Evolutionary conservation across 257 asterid species (phyloP).

Genomic region (Rhazya stricta): DNA sequence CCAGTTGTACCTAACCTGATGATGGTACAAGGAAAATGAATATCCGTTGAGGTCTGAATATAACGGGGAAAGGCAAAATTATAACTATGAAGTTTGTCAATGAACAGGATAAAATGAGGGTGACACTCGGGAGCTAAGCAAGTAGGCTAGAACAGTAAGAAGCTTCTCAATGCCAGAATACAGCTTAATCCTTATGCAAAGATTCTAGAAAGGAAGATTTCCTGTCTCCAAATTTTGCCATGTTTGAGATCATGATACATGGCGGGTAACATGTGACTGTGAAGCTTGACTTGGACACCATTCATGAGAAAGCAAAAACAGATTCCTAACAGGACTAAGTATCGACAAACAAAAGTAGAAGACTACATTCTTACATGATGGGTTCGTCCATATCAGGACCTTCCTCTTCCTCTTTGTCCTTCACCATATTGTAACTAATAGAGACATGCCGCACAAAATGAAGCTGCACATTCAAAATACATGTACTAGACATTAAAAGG

Average conservation of each 20-base stretch:
- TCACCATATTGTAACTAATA: slow-evolving; percentile 37
- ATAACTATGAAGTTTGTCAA: neutral
- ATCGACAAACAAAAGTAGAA: neutral
- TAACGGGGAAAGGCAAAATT: neutral
- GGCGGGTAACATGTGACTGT: neutral
- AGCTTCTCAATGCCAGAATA: too few relatives aligned
- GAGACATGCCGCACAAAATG: slow-evolving; percentile 57
- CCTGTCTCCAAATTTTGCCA: neutral
- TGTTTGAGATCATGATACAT: neutral
- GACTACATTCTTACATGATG: slow-evolving; percentile 34
- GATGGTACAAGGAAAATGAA: neutral
- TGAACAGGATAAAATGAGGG: neutral
- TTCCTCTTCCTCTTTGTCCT: slow-evolving; percentile 28
- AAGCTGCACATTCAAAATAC: slow-evolving; percentile 47
- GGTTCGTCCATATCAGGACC: slow-evolving; percentile 22
- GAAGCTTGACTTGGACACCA: neutral
- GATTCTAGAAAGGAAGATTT: neutral
- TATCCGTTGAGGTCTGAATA: neutral
- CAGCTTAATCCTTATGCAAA: neutral
- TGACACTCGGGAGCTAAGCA: neutral
- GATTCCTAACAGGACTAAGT: neutral
- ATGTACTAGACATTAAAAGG: neutral
- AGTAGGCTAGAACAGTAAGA: neutral
- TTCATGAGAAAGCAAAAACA: neutral
- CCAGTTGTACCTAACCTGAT: neutral